These are phyloP conservation scores for Nemophila menziesii DNA, from an alignment of 257 asterid genomes.

Conservation along the genomic window DNA sequence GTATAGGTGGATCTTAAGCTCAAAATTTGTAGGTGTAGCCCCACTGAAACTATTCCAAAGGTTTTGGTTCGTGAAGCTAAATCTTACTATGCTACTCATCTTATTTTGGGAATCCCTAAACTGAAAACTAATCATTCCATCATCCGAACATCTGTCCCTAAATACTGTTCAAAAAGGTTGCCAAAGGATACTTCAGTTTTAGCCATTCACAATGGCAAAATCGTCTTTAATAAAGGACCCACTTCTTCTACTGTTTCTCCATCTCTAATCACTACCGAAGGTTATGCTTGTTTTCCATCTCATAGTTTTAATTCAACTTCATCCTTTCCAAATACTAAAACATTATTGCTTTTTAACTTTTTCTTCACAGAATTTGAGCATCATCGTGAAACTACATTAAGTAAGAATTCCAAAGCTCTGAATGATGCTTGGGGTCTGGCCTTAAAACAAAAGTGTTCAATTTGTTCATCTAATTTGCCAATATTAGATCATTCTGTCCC, in stretches of 20 bases:
- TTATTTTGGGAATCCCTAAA: slow-evolving; percentile 66
- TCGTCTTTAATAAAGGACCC: slow-evolving; percentile 53
- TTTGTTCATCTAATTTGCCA: slow-evolving; percentile 38
- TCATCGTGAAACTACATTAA: slow-evolving; percentile 41
- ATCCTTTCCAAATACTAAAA: slow-evolving; percentile 3
- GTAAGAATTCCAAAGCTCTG: slow-evolving; percentile 44
- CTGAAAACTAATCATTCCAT: slow-evolving; percentile 48
- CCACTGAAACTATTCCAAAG: slow-evolving; percentile 59
- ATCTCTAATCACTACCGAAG: slow-evolving; percentile 34
- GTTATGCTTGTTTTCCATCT: slow-evolving; percentile 16
- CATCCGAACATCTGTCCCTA: slow-evolving; percentile 63
- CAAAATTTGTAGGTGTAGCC: slow-evolving; percentile 95
- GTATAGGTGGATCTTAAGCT: slow-evolving; percentile 98
- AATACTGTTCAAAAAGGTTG: slow-evolving; percentile 69
- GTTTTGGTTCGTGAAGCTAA: slow-evolving; percentile 77
- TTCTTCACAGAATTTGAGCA: slow-evolving; percentile 40
- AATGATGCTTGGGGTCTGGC: slow-evolving; percentile 21
- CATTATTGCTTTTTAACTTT: slow-evolving; percentile 4
- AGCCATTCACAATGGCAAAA: slow-evolving; percentile 74
- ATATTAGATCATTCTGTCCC: slow-evolving; percentile 11
- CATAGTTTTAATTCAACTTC: slow-evolving; percentile 4
- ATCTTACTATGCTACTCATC: slow-evolving; percentile 54
- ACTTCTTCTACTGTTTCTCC: slow-evolving; percentile 27
- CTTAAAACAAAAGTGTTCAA: slow-evolving; percentile 35
- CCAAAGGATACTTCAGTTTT: slow-evolving; percentile 54